Percentiles rank a stretch among this genome's conserved stretches.
Evolutionary conservation across 768 basidiomycete species (phyloP).

Genomic region (Pisolithus marmoratus): DNA sequence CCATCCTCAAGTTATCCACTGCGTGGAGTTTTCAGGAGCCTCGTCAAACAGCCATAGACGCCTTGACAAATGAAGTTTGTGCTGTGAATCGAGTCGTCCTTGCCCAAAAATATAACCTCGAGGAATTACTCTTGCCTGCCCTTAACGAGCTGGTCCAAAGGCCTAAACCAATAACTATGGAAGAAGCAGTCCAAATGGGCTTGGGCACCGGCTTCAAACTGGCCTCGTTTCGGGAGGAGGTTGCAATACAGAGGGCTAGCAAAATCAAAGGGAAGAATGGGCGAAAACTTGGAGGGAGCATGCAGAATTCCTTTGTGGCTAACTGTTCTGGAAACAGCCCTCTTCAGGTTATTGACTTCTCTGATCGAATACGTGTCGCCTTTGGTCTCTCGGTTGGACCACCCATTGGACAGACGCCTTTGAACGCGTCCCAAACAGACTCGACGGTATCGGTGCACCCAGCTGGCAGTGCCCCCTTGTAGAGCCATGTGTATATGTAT

Average conservation of each 20-base stretch:
- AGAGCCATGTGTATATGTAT: no score
- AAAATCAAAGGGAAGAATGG: no score
- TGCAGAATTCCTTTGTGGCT: no score
- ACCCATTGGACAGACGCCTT: no score
- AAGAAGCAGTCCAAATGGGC: not conserved
- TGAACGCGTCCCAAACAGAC: no score
- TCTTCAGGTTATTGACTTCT: no score
- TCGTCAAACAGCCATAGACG: not conserved
- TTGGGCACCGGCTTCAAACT: not conserved
- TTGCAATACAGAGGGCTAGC: not conserved
- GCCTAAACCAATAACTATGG: not conserved
- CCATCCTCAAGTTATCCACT: not conserved
- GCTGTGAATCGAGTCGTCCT: not conserved
- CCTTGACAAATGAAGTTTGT: not conserved
- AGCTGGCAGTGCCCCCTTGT: no score
- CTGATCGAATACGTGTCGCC: no score
- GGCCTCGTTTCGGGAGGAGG: not conserved
- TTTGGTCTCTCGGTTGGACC: no score
- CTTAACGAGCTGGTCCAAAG: not conserved
- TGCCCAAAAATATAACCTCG: not conserved
- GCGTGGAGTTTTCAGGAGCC: not conserved
- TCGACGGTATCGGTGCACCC: no score
- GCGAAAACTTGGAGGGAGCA: no score
- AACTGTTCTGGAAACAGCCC: no score
- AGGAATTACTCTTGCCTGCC: not conserved